Evolutionary conservation across 441 rosid species (phyloP).

Genomic region (Erodium moschatum): DNA sequence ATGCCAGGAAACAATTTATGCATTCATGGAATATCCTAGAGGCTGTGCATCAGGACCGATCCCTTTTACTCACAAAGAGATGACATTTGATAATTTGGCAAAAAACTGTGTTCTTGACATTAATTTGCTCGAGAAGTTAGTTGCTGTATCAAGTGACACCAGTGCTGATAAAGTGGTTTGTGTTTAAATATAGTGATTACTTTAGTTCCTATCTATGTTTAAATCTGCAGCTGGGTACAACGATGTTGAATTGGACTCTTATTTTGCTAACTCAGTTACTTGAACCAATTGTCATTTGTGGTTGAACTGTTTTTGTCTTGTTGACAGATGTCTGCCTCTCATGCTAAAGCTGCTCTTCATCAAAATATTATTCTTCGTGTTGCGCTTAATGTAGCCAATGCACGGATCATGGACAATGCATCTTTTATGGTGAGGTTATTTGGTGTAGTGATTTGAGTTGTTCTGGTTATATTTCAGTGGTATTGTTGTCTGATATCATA

Average conservation of each 20-base stretch:
- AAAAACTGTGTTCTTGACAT: slow-evolving; percentile 37
- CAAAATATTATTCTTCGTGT: slow-evolving; percentile 54
- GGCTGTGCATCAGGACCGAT: slow-evolving; percentile 26
- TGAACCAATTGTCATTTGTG: too few relatives aligned
- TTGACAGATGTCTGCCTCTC: slow-evolving; percentile 41
- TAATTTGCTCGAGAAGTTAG: slow-evolving; percentile 55
- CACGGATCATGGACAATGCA: slow-evolving; percentile 43
- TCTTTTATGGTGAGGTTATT: slow-evolving; percentile 54
- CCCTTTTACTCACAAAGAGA: slow-evolving; percentile 24
- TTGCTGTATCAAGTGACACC: slow-evolving; percentile 36
- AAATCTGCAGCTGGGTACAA: not conserved
- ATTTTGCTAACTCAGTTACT: too few relatives aligned
- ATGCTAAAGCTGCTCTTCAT: slow-evolving; percentile 47
- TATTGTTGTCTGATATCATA: slow-evolving; percentile 24
- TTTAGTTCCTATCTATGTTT: not conserved
- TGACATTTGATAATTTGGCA: slow-evolving; percentile 32
- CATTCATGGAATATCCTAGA: slow-evolving; percentile 82
- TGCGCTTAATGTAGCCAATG: slow-evolving; percentile 51
- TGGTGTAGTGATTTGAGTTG: not conserved
- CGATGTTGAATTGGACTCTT: not conserved
- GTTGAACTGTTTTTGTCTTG: slow-evolving; percentile 12
- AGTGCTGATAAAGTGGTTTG: slow-evolving; percentile 40
- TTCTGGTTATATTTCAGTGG: slow-evolving; percentile 5
- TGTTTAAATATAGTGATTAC: slow-evolving; percentile 6
- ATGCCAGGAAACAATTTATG: slow-evolving; percentile 61